Base-by-base conservation (phyloP, 2,329 filamentous ascomycete genomes). In the Pseudogymnoascus sp. region DNA sequence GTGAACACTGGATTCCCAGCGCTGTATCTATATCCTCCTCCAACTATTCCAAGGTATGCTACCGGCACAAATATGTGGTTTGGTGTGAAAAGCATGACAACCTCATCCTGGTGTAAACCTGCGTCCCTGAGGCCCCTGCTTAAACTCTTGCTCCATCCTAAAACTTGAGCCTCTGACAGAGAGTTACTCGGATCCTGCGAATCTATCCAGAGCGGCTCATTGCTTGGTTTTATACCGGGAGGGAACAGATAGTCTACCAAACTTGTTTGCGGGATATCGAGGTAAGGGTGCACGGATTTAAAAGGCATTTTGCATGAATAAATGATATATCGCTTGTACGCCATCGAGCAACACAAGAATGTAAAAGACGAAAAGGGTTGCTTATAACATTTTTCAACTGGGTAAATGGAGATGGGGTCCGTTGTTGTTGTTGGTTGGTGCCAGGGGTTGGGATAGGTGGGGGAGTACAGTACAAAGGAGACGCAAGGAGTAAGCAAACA, bases 11-110 rank as follows among this genome's bases (percentile, higher is more conserved):
- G 80, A 67, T 83, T 84, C 4, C 77, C 79, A 19, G 80, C 81
- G 60, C 78, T 83, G 70, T 84, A 85, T 21, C 80, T 76, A 63
- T 75, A 78, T 2, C 81, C 80, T 21, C 77, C 76, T 0, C 81
- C 82, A 1, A 82, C 77, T 39, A 81, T 78, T 2, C 80, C 81
- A 4, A 83, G 72, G 67, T 82, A 84, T 12, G 79, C 78, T 3
- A 79, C 78, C 0, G 81, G 81, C 1, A 84, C 77, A 65, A 80
- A 82, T 39, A 84, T 78, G 65, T 83, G 79, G 67, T 84, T 84
- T 2, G 78, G 76, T 0, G 79, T 79, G 67, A 79, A 81, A 45
- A 83, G 76, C 75, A 84, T 76, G 33, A 82, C 78, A 2, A 81
- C 79, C 60, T 84, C 81, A 11, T 78, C 78, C 59, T 71, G 73